Evolutionary conservation across 2,329 filamentous ascomycete species (phyloP).

Genomic region (Paecilomyces fulvus): DNA sequence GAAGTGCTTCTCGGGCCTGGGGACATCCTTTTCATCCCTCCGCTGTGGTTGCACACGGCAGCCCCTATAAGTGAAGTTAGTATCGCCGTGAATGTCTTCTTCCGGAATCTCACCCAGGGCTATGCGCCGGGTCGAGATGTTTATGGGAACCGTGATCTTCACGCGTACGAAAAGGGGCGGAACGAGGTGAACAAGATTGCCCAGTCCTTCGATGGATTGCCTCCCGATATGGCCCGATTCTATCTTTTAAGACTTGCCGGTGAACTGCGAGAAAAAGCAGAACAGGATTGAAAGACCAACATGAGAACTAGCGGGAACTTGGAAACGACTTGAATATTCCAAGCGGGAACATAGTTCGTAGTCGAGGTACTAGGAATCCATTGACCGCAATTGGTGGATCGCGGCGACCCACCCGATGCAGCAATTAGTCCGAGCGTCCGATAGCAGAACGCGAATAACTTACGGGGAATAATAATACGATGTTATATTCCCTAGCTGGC

Average conservation of each 20-base stretch:
- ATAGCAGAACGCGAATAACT: neutral
- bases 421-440: neutral
- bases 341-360: neutral
- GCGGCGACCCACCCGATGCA: neutral
- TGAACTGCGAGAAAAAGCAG: slow-evolving; percentile 47
- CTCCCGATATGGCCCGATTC: slow-evolving; percentile 60
- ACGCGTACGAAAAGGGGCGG: slow-evolving; percentile 74
- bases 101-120: slow-evolving; percentile 57
- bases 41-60: slow-evolving; percentile 74
- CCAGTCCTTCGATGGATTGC: slow-evolving; percentile 42
- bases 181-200: slow-evolving; percentile 61
- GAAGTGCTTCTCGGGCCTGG: slow-evolving; percentile 60
- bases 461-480: neutral
- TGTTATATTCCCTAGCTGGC: neutral
- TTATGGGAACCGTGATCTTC: slow-evolving; percentile 79
- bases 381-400: neutral
- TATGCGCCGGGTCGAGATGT: slow-evolving; percentile 73
- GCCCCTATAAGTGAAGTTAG: slow-evolving; percentile 41
- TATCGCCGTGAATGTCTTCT: slow-evolving; percentile 85
- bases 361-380: too few species aligned
- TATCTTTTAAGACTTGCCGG: slow-evolving; percentile 65
- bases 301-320: neutral
- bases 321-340: neutral
- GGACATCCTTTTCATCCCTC: slow-evolving; percentile 72
- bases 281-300: neutral